These are phyloP conservation scores for Telfairia occidentalis DNA, from an alignment of 331 rosid genomes.

Conservation along the genomic window DNA sequence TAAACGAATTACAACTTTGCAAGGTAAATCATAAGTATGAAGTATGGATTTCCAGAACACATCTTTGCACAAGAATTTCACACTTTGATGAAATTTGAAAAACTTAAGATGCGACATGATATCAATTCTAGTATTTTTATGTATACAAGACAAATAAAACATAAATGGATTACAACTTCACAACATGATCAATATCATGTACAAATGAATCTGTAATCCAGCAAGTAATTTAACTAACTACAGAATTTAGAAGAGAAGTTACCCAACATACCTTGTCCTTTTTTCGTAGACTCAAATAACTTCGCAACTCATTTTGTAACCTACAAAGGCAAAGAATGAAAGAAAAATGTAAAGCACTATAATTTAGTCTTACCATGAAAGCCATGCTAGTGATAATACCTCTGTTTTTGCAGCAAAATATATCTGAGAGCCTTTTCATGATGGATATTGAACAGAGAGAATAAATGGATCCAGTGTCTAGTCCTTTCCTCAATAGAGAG, in stretches of 20 bases:
- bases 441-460: constrained; percentile 53
- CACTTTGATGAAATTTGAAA: background rate
- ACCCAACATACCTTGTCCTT: constrained; percentile 47
- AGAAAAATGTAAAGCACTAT: background rate
- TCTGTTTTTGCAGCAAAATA: constrained; percentile 67
- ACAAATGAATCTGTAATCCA: background rate
- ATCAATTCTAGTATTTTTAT: background rate
- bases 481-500: constrained; percentile 65
- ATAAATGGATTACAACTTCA: background rate
- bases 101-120: background rate
- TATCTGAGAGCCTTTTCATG: constrained; percentile 53
- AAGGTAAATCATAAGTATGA: background rate
- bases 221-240: background rate
- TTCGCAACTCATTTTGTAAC: constrained; percentile 67
- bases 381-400: constrained; percentile 34
- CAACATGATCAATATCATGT: background rate
- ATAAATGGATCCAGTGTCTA: constrained; percentile 76
- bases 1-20: background rate
- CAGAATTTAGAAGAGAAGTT: background rate
- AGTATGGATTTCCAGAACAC: background rate
- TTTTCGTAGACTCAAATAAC: constrained; percentile 45
- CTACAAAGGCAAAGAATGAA: constrained; percentile 35
- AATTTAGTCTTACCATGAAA: constrained; percentile 9
- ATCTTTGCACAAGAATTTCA: background rate
- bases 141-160: background rate